These are phyloP conservation scores for Saitozyma podzolica DNA, from an alignment of 768 basidiomycete species.

Conservation along the genomic window DNA sequence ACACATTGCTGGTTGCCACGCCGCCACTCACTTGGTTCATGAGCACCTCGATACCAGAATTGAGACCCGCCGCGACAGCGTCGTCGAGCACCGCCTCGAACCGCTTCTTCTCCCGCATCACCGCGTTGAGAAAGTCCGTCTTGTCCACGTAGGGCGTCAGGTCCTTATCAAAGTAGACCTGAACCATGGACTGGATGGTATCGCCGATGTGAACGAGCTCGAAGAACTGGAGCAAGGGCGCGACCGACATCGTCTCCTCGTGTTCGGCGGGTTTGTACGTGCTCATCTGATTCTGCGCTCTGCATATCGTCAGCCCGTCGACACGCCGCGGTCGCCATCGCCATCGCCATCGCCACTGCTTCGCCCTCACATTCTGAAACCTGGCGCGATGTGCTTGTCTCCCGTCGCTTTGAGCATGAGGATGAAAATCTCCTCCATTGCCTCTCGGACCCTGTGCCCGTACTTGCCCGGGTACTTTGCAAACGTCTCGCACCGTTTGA, in stretches of 20 bases:
- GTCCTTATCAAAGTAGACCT: slow-evolving; percentile 98
- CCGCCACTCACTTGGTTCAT: slow-evolving; percentile 76
- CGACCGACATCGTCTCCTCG: slow-evolving; percentile 75
- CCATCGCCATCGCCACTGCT: too few relatives aligned
- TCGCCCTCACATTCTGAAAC: slow-evolving; percentile 68
- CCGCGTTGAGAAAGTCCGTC: slow-evolving; percentile 88
- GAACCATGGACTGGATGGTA: slow-evolving; percentile 94
- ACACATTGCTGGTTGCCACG: background rate
- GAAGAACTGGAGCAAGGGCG: slow-evolving; percentile 93
- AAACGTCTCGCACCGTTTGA: slow-evolving; percentile 92
- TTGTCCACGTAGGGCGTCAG: slow-evolving; percentile 83
- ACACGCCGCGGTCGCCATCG: background rate
- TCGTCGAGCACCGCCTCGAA: slow-evolving; percentile 93
- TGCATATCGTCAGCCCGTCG: slow-evolving; percentile 42
- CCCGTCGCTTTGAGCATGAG: slow-evolving; percentile 74
- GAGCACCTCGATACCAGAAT: slow-evolving; percentile 90
- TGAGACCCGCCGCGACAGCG: slow-evolving; percentile 86
- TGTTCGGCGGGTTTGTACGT: slow-evolving; percentile 87
- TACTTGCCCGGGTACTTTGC: slow-evolving; percentile 80
- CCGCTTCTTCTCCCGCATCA: slow-evolving; percentile 92
- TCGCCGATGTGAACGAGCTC: slow-evolving; percentile 96
- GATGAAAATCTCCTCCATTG: slow-evolving; percentile 90
- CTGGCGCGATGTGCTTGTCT: slow-evolving; percentile 74
- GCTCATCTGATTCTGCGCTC: slow-evolving; percentile 85
- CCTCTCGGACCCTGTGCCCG: slow-evolving; percentile 83